A percentile compares a stretch with the other conserved stretches of the same genome.
phyloP scores from a whole-genome alignment of 2,329 filamentous ascomycete species.

The Hymenoscyphus salicellus region DNA sequence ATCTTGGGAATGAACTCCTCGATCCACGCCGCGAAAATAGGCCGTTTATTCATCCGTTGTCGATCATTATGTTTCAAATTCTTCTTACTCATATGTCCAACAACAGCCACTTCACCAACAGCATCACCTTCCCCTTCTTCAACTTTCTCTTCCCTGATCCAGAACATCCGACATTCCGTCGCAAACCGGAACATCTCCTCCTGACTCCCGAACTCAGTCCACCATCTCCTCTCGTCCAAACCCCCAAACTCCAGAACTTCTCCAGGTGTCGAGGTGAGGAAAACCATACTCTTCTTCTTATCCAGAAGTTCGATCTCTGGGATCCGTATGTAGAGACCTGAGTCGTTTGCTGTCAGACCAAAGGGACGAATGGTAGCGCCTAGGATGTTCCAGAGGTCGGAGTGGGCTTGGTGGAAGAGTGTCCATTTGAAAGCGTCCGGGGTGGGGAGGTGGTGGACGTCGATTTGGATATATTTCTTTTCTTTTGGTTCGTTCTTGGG shows the following conservation, averaged over 20 bases:
- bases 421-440: constrained; percentile 55
- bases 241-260: constrained; percentile 62
- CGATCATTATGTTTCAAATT: constrained; percentile 55
- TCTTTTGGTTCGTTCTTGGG: neutral
- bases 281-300: constrained; percentile 52
- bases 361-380: constrained; percentile 61
- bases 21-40: constrained; percentile 58
- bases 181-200: constrained; percentile 62
- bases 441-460: constrained; percentile 55
- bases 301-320: constrained; percentile 63
- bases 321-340: constrained; percentile 63
- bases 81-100: constrained; percentile 33
- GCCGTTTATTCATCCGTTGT: constrained; percentile 52
- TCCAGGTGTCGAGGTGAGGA: constrained; percentile 56
- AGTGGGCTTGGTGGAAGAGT: constrained; percentile 66
- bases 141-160: constrained; percentile 33
- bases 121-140: constrained; percentile 20
- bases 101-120: constrained; percentile 10
- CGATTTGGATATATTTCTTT: constrained; percentile 61
- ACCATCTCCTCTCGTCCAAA: constrained; percentile 50
- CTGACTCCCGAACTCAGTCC: constrained; percentile 51
- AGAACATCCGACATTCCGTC: constrained; percentile 57
- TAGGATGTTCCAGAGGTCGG: constrained; percentile 67
- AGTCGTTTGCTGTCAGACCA: constrained; percentile 64
- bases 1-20: constrained; percentile 60